Conservation (phyloP, 2,329 filamentous ascomycete species). For the Tricladium varicosporioides region DNA sequence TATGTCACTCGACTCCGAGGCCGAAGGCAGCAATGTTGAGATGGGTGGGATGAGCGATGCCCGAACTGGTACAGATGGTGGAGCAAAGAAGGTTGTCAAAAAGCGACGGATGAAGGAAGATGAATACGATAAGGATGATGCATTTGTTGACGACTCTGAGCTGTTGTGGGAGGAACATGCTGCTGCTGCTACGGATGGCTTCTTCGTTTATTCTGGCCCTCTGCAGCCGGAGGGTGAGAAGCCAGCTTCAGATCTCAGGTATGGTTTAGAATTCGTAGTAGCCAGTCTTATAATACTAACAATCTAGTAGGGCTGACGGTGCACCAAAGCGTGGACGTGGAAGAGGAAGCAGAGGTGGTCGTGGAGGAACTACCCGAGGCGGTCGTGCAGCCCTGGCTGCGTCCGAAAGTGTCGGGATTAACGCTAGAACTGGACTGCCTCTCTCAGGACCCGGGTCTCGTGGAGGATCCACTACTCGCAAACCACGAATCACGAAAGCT, state of each 20-base stretch:
- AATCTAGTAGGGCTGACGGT: constrained; percentile 60
- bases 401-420: constrained; percentile 45
- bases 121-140: constrained; percentile 80
- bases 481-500: constrained; percentile 83
- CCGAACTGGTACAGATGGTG: constrained; percentile 58
- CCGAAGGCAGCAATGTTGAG: constrained; percentile 83
- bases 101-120: constrained; percentile 79
- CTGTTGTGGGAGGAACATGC: constrained; percentile 94
- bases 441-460: constrained; percentile 64
- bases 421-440: constrained; percentile 42
- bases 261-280: constrained; percentile 8
- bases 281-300: constrained; percentile 33
- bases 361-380: constrained; percentile 67
- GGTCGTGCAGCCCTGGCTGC: constrained; percentile 39
- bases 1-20: constrained; percentile 72
- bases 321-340: constrained; percentile 62
- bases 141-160: constrained; percentile 91
- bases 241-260: constrained; percentile 52
- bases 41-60: constrained; percentile 68
- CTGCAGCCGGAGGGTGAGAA: constrained; percentile 86
- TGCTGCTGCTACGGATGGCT: constrained; percentile 90
- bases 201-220: constrained; percentile 96
- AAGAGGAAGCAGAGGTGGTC: constrained; percentile 52
- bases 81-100: constrained; percentile 61
- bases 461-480: constrained; percentile 71